Evolutionary conservation across 257 asterid species (phyloP).

Genomic region (Apocynum venetum): DNA sequence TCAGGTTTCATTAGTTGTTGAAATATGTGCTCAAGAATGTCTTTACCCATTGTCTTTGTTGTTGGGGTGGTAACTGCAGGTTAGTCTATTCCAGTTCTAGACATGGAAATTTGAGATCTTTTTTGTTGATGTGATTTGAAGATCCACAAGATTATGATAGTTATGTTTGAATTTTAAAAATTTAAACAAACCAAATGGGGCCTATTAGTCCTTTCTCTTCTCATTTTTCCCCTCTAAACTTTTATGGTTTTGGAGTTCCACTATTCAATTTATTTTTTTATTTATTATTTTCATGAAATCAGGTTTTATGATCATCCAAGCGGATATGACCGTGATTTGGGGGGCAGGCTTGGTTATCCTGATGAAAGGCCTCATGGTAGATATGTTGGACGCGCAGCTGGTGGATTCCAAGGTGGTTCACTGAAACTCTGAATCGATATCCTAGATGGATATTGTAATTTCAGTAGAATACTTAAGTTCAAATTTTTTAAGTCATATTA

Average conservation of each 20-base stretch:
- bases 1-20: constrained; percentile 3
- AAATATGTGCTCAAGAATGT: background rate
- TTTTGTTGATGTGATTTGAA: background rate
- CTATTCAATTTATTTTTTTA: background rate
- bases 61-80: background rate
- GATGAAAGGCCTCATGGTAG: constrained; percentile 94
- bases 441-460: background rate
- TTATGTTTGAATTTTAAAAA: background rate
- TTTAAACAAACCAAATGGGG: background rate
- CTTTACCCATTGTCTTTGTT: background rate
- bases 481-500: background rate
- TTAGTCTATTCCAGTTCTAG: background rate
- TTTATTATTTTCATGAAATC: constrained; percentile 5
- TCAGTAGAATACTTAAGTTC: background rate
- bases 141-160: background rate
- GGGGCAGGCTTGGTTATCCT: constrained; percentile 70
- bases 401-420: constrained; percentile 68
- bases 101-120: background rate
- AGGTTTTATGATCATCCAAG: constrained; percentile 78
- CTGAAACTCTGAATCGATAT: constrained; percentile 17
- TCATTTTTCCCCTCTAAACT: background rate
- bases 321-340: constrained; percentile 86
- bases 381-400: constrained; percentile 61
- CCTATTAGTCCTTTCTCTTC: background rate
- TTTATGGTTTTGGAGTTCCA: background rate